These are phyloP conservation scores for Spathaspora girioi DNA, from an alignment of 805 yeast species.

Conservation along the genomic window DNA sequence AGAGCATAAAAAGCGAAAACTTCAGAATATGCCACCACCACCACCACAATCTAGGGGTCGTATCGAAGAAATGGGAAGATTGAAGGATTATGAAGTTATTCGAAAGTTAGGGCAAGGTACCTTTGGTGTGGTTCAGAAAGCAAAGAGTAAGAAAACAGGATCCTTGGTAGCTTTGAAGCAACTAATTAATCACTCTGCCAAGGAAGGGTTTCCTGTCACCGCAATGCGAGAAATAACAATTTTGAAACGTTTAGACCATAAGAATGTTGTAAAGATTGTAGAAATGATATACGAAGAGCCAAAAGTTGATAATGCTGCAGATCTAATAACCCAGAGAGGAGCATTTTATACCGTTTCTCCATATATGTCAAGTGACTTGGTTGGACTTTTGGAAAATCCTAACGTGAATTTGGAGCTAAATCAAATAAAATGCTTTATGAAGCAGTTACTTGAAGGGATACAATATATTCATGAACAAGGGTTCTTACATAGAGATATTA, in stretches of 20 bases:
- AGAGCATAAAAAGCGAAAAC: background rate
- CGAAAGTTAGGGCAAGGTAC: constrained; percentile 43
- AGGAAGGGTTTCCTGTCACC: constrained; percentile 88
- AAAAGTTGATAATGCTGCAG: constrained; percentile 28
- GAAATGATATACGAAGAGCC: constrained; percentile 63
- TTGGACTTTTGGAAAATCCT: constrained; percentile 85
- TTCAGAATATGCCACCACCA: background rate
- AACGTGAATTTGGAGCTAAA: constrained; percentile 53
- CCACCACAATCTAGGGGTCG: constrained; percentile 3
- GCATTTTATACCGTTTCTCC: constrained; percentile 85
- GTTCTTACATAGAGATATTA: constrained; percentile 82
- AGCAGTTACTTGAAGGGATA: constrained; percentile 75
- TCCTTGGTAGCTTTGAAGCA: constrained; percentile 83
- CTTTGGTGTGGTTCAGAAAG: constrained; percentile 78
- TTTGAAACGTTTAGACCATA: constrained; percentile 64
- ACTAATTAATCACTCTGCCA: constrained; percentile 70
- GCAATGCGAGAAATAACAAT: constrained; percentile 90
- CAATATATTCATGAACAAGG: constrained; percentile 67
- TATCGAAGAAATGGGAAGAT: constrained; percentile 22
- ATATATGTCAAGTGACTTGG: constrained; percentile 87
- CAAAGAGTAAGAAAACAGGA: constrained; percentile 50
- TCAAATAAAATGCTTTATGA: constrained; percentile 79
- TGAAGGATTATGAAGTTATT: constrained; percentile 29
- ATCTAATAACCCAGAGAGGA: constrained; percentile 35
- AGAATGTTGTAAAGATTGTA: constrained; percentile 68